Percentiles rank a stretch among this genome's conserved stretches.
Conservation (phyloP, 2,329 filamentous ascomycete species). For the Colletotrichum limetticola region DNA sequence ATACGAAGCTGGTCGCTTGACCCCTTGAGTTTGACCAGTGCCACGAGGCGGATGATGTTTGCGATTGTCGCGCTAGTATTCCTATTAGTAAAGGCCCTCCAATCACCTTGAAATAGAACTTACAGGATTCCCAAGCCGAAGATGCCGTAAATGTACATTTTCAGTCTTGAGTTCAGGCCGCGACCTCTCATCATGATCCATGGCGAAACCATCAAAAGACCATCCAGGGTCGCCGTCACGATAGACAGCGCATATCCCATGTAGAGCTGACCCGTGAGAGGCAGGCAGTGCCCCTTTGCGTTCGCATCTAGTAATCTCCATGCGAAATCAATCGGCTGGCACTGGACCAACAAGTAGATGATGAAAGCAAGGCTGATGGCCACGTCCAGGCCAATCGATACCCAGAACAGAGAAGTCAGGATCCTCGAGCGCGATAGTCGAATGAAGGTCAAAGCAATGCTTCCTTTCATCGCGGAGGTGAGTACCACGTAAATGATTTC, state of each 20-base stretch:
- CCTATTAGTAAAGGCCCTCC: not conserved
- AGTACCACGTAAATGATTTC: slow-evolving; percentile 30
- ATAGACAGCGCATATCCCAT: slow-evolving; percentile 28
- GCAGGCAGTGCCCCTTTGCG: slow-evolving; percentile 17
- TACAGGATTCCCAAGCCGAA: slow-evolving; percentile 28
- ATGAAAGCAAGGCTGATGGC: slow-evolving; percentile 21
- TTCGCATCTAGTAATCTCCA: slow-evolving; percentile 15
- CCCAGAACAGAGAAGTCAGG: slow-evolving; percentile 15
- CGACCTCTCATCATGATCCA: slow-evolving; percentile 28
- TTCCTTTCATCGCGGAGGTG: slow-evolving; percentile 30
- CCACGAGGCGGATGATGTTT: slow-evolving; percentile 21
- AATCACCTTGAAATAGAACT: rapidly evolving
- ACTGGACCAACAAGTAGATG: slow-evolving; percentile 25
- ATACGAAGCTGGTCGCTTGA: slow-evolving; percentile 16
- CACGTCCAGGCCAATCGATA: slow-evolving; percentile 18
- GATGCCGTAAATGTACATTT: slow-evolving; percentile 21
- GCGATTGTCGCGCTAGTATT: slow-evolving; percentile 10
- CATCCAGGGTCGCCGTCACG: slow-evolving; percentile 18
- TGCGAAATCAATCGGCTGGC: slow-evolving; percentile 19
- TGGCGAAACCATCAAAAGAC: slow-evolving; percentile 8
- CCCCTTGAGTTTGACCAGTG: slow-evolving; percentile 4
- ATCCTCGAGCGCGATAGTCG: slow-evolving; percentile 20
- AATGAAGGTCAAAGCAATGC: slow-evolving; percentile 27
- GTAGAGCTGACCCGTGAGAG: slow-evolving; percentile 14
- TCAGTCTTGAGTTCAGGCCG: slow-evolving; percentile 9